Evolutionary conservation across 176 grass and related monocot species (phyloP), one percentile per base, ranked within the genome.

Genomic region (Urochloa ruziziensis): DNA sequence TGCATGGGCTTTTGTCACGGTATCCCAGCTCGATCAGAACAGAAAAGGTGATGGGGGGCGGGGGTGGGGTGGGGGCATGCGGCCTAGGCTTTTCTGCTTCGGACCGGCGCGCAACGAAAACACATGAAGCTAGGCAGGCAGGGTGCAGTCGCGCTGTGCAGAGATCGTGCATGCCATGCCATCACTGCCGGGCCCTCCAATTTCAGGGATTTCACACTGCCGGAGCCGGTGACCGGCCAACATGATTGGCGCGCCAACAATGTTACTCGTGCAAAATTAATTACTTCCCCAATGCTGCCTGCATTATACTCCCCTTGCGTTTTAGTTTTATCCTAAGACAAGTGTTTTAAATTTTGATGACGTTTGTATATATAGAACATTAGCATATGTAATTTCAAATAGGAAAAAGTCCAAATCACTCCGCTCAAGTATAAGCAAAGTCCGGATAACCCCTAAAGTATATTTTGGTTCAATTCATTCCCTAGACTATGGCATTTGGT

Each of bases 1-100:
- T 82, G 70, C 79, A 32, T 58, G 79, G 35, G 56, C 13, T 83
- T 90, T 86, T 87, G 84, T 84, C 79, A 83, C 74, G 72, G 82
- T 85, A 59, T 63, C 35, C 32, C 81, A 61, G 15, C 67, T 73
- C 70, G 39, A n/a, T 79, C 17, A 52, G 76, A 34, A 23, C 62
- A 85, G 44, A 82, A 54, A 88, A 86, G 56, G 64, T 85, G 62
- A 84, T 32, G 65, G 76, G 25, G 64, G 30, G 17, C 30, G 7
- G 30, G 60, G 28, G 7, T 40, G 65, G 28, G 28, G 32, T 14
- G 34, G 65, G 65, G 64, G 19, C 7, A 19, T 25, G 25, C 36
- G n/a, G 21, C 24, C 1, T 72, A 33, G 72, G 30, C 33, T 79
- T 79, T 79, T 65, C 43, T 49, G 77, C 77, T 43, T 63, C 57